Conservation (phyloP, 2,329 filamentous ascomycete genomes). For the Aschersonia sp. region DNA sequence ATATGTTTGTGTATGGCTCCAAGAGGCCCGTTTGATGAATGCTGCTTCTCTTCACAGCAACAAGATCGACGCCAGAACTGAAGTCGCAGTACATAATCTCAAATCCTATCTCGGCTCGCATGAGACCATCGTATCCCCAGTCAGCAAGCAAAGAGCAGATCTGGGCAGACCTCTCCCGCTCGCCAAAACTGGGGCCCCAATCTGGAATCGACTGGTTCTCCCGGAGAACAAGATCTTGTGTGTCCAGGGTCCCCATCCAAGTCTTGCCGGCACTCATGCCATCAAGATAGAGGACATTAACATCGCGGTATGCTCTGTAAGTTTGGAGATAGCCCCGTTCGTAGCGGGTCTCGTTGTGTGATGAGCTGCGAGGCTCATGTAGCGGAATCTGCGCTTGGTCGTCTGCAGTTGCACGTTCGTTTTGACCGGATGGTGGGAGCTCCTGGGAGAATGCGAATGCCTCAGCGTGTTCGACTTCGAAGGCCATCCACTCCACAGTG, state of each 20-base stretch:
- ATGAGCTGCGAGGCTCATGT: not conserved
- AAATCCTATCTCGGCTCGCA: constrained; percentile 57
- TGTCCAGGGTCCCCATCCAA: constrained; percentile 49
- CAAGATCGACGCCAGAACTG: constrained; percentile 20
- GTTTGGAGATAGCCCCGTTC: constrained; percentile 48
- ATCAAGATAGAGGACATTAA: constrained; percentile 54
- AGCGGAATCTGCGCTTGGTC: constrained; percentile 1
- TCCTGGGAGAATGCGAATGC: constrained; percentile 34
- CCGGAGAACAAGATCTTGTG: constrained; percentile 47
- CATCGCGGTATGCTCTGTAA: constrained; percentile 41
- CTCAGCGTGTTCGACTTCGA: constrained; percentile 61
- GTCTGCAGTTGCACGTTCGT: not conserved
- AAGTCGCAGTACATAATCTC: constrained; percentile 59
- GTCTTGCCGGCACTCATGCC: constrained; percentile 56
- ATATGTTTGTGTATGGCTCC: constrained; percentile 13
- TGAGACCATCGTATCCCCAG: constrained; percentile 48
- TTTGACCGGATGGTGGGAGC: not conserved
- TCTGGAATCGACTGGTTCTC: constrained; percentile 14
- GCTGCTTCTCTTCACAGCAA: constrained; percentile 9
- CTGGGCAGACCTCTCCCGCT: constrained; percentile 34
- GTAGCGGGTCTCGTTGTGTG: not conserved
- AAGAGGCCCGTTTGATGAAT: not conserved
- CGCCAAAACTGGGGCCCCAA: constrained; percentile 17
- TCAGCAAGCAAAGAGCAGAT: constrained; percentile 38
- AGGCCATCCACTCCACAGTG: constrained; percentile 57